phyloP scores from a whole-genome alignment of 1,139 yeast genomes.

The Suhomyces bolitotheri region DNA sequence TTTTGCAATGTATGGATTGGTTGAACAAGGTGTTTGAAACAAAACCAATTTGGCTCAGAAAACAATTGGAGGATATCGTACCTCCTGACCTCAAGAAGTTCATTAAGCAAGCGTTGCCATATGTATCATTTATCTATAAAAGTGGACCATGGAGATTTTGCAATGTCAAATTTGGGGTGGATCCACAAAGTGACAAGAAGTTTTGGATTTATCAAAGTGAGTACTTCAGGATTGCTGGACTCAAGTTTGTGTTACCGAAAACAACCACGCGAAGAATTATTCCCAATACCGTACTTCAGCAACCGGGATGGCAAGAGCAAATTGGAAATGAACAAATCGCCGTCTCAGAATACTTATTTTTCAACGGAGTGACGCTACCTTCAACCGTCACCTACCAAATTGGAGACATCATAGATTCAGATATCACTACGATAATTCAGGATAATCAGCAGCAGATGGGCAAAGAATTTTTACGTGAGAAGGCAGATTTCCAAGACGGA shows the following conservation, averaged over 20 bases:
- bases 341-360: constrained; percentile 55
- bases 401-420: constrained; percentile 76
- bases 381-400: constrained; percentile 72
- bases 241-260: constrained; percentile 20
- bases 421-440: constrained; percentile 51
- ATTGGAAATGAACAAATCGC: constrained; percentile 20
- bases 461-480: constrained; percentile 44
- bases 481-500: constrained; percentile 57
- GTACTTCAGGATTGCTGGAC: constrained; percentile 62
- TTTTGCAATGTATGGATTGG: constrained; percentile 53
- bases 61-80: constrained; percentile 64
- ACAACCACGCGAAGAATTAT: constrained; percentile 14
- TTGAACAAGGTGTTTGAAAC: constrained; percentile 56
- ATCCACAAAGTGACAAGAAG: constrained; percentile 60
- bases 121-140: constrained; percentile 74
- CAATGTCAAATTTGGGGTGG: constrained; percentile 75
- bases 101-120: constrained; percentile 77
- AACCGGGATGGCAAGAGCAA: background rate
- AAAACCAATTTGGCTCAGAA: constrained; percentile 86
- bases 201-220: constrained; percentile 80
- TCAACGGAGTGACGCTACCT: constrained; percentile 74
- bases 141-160: constrained; percentile 97
- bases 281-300: constrained; percentile 19
- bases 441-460: constrained; percentile 34
- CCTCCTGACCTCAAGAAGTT: constrained; percentile 53